Conservation (phyloP, 2,329 filamentous ascomycete species). For the Diatrype stigma region DNA sequence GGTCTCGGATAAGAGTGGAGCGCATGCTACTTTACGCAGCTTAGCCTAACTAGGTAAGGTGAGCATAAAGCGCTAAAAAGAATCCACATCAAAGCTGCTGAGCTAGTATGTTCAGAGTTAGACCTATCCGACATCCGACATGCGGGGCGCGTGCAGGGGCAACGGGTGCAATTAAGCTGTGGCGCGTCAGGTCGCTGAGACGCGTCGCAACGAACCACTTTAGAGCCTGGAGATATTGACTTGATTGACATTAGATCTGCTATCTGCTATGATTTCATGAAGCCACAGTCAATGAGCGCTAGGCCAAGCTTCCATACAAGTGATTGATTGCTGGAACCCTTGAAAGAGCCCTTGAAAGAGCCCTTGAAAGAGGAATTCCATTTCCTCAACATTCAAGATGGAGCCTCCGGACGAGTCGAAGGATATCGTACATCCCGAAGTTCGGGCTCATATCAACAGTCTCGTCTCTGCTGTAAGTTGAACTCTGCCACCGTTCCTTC, state of each 20-base stretch:
- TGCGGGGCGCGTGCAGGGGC: background rate
- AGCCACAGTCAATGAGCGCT: too few relatives aligned
- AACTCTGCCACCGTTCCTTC: background rate
- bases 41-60: background rate
- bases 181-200: background rate
- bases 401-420: conserved; percentile 47
- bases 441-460: conserved; percentile 89
- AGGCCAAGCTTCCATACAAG: background rate
- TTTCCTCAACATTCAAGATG: conserved; percentile 37
- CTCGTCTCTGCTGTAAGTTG: conserved; percentile 81
- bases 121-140: background rate
- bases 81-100: too few relatives aligned
- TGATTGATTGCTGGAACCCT: background rate
- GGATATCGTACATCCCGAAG: conserved; percentile 80
- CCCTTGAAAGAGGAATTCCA: conserved; percentile 11
- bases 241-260: background rate
- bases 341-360: too few relatives aligned
- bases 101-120: too few relatives aligned
- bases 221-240: too few relatives aligned
- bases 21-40: background rate
- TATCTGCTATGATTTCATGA: too few relatives aligned
- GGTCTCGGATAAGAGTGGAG: conserved; percentile 24
- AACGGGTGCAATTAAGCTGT: background rate
- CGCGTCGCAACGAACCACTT: conserved; percentile 4
- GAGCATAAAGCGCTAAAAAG: background rate